Base-by-base conservation (phyloP, 2,329 filamentous ascomycete genomes). In the Epichloe festucae region DNA sequence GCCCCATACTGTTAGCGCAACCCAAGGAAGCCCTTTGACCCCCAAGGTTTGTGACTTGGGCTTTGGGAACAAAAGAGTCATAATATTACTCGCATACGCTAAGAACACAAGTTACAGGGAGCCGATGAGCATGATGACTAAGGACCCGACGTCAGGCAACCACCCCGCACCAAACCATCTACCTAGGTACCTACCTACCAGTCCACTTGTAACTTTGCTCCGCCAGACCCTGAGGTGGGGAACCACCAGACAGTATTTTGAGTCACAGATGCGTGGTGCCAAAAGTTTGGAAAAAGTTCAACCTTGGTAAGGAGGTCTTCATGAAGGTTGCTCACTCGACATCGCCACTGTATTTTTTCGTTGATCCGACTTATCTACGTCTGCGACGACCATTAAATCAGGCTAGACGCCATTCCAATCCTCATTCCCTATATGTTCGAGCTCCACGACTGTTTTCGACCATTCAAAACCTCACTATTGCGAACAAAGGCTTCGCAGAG, bases 211-310 rank as follows among this genome's bases (percentile, higher is more conserved):
- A 31, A 17, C 44, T 36, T 31, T 41, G 48, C 51, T 40, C 51
- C 51, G 48, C 42, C 44, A 50, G 44, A 44, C 42, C 46, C 11
- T 48, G 48, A 39, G 31, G 51, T 47, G 52, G 52, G 52, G n/a
- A 27, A 23, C 48, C 19, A 19, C 38, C 43, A 23, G 35, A 47
- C 21, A 17, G 21, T 35, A 39, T 47, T 48, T 51, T 53, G 52
- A 54, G 46, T 54, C 52, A 54, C 46, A 46, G 34, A 38, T 49
- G 49, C 36, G 36, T 43, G 23, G 46, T 38, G 35, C 34, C 36
- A 4, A 15, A 53, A 27, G 41, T 21, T 36, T 49, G 49, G 41
- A 27, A 48, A 52, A 52, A 39, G 19, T 49, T 15, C 35, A 31
- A n/a, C 15, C 15, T n/a, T 21, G 36, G 19, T 35, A 12, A 23